Evolutionary conservation across 441 rosid genomes (phyloP).

Genomic region (Syzygium malaccense): DNA sequence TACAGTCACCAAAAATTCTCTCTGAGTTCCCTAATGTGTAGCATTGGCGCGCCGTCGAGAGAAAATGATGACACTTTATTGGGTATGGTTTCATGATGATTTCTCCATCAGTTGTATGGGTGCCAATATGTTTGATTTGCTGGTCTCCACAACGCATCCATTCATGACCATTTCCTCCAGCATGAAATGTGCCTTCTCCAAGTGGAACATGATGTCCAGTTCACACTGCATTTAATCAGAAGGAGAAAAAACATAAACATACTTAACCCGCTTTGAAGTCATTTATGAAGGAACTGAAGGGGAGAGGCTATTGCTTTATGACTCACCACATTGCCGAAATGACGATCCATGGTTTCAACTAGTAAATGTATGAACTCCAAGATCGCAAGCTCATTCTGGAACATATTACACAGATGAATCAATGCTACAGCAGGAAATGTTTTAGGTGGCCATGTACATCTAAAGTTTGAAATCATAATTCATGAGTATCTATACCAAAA

Average conservation of each 20-base stretch:
- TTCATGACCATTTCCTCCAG: slow-evolving; percentile 96
- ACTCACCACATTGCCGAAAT: slow-evolving; percentile 90
- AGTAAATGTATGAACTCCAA: slow-evolving; percentile 90
- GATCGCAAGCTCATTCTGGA: slow-evolving; percentile 89
- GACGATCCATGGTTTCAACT: slow-evolving; percentile 93
- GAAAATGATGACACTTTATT: not conserved
- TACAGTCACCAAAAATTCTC: not conserved
- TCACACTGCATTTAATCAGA: slow-evolving; percentile 49
- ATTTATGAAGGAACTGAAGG: not conserved
- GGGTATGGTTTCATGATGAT: slow-evolving; percentile 20
- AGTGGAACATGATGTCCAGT: slow-evolving; percentile 94
- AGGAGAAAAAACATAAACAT: not conserved
- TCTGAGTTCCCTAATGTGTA: not conserved
- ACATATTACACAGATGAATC: not conserved
- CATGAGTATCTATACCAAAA: not conserved
- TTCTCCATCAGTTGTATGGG: slow-evolving; percentile 87
- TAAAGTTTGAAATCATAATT: not conserved
- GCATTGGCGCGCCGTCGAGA: not conserved
- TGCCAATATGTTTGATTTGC: slow-evolving; percentile 67
- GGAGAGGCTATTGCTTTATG: not conserved
- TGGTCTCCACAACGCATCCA: slow-evolving; percentile 86
- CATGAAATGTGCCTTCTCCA: slow-evolving; percentile 98
- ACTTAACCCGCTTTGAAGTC: not conserved
- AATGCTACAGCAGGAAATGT: not conserved
- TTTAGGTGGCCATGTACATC: not conserved